These are phyloP conservation scores for Cladochytrium replicatum DNA, from an alignment of 192 early-diverging fungal species.

Conservation along the genomic window DNA sequence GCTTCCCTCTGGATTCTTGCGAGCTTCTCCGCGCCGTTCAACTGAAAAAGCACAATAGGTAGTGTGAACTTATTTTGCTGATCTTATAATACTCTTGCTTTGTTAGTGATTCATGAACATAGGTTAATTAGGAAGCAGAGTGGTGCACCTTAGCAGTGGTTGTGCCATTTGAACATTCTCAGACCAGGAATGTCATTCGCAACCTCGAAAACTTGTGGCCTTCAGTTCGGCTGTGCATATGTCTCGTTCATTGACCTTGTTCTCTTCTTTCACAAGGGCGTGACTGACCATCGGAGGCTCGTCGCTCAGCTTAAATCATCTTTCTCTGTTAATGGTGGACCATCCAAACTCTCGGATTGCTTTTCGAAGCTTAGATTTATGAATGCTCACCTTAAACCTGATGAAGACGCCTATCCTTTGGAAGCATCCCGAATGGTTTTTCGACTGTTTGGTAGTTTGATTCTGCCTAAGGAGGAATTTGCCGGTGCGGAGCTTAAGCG, in stretches of 20 bases:
- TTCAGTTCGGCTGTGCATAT: constrained; percentile 10
- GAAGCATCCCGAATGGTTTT: constrained; percentile 23
- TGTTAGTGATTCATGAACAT: too few relatives aligned
- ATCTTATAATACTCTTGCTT: too few relatives aligned
- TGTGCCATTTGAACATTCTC: constrained; percentile 12
- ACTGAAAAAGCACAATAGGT: too few relatives aligned
- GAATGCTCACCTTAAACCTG: constrained; percentile 10
- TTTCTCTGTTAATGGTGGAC: too few relatives aligned
- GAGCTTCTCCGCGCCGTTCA: too few relatives aligned
- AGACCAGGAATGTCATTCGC: constrained; percentile 5
- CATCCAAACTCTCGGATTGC: too few relatives aligned
- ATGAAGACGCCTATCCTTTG: constrained; percentile 18
- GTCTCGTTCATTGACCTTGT: constrained; percentile 15
- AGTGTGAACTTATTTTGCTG: too few relatives aligned
- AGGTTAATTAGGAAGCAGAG: too few relatives aligned
- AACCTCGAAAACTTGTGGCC: constrained; percentile 14
- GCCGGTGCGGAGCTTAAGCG: too few relatives aligned
- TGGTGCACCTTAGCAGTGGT: constrained; percentile 18
- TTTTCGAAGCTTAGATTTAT: constrained; percentile 19
- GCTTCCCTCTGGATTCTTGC: too few relatives aligned
- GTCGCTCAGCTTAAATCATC: background rate
- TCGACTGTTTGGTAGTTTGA: constrained; percentile 7
- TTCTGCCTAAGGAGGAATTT: too few relatives aligned
- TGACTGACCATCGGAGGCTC: background rate
- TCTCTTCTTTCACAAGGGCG: constrained; percentile 17